Conservation (phyloP, 1,139 yeast species). For the Diutina neorugosa region DNA sequence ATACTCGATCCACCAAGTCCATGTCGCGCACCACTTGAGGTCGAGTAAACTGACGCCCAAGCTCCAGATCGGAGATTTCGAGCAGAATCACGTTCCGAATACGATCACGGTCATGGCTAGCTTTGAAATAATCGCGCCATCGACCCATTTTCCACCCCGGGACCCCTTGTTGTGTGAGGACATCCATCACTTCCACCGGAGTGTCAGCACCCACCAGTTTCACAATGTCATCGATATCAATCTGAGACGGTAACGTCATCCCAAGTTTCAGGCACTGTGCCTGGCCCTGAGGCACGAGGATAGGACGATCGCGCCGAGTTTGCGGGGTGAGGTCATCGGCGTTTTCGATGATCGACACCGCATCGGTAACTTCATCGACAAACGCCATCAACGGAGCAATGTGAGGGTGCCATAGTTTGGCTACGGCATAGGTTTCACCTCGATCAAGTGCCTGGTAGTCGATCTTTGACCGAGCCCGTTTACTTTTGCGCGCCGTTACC, state of each 20-base stretch:
- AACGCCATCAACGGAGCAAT: constrained; percentile 24
- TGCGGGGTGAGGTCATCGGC: constrained; percentile 21
- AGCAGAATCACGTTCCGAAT: constrained; percentile 72
- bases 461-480: constrained; percentile 39
- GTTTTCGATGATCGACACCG: constrained; percentile 8
- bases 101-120: constrained; percentile 40
- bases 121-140: constrained; percentile 66
- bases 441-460: constrained; percentile 76
- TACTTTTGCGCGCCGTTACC: constrained; percentile 40
- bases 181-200: constrained; percentile 81
- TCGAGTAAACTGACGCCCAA: constrained; percentile 41
- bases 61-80: constrained; percentile 52
- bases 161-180: constrained; percentile 61
- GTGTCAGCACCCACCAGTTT: constrained; percentile 50
- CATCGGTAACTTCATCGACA: constrained; percentile 7
- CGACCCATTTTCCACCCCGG: constrained; percentile 59
- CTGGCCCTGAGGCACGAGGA: constrained; percentile 13
- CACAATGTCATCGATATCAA: constrained; percentile 47
- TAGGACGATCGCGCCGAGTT: constrained; percentile 23
- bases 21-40: constrained; percentile 56
- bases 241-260: constrained; percentile 24
- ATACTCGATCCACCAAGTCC: constrained; percentile 61
- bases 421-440: constrained; percentile 53
- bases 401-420: constrained; percentile 53
- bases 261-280: constrained; percentile 15